These are phyloP conservation scores for Sclerotinia glacialis DNA, from an alignment of 2,329 filamentous ascomycete genomes.

Conservation along the genomic window DNA sequence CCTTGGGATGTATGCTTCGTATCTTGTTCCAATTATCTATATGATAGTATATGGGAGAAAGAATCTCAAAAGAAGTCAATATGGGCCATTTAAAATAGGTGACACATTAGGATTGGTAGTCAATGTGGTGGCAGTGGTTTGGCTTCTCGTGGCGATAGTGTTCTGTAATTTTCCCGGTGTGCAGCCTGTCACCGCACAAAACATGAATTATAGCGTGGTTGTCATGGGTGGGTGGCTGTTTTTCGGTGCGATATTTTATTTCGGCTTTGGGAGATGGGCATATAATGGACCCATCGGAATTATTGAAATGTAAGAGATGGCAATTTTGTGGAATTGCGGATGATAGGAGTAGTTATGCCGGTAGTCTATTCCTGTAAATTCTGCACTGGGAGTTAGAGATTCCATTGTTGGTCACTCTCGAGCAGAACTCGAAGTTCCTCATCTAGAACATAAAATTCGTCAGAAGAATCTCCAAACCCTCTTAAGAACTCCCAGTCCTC, in stretches of 20 bases:
- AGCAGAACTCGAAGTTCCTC: slow-evolving; percentile 35
- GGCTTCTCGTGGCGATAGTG: slow-evolving; percentile 46
- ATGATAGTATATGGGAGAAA: slow-evolving; percentile 43
- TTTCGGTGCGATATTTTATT: slow-evolving; percentile 42
- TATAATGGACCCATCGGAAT: slow-evolving; percentile 33
- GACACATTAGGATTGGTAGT: slow-evolving; percentile 38
- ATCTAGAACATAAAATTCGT: slow-evolving; percentile 38
- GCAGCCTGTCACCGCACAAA: slow-evolving; percentile 44
- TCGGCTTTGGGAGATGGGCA: slow-evolving; percentile 31
- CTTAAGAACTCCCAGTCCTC: slow-evolving; percentile 37
- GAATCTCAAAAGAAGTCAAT: slow-evolving; percentile 30
- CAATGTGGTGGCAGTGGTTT: slow-evolving; percentile 46
- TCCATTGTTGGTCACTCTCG: slow-evolving; percentile 24
- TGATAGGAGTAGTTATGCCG: neutral
- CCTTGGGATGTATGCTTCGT: slow-evolving; percentile 46
- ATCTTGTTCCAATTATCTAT: slow-evolving; percentile 42
- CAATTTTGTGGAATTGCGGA: neutral
- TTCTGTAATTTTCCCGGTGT: slow-evolving; percentile 47
- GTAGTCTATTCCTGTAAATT: neutral
- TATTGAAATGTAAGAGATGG: neutral
- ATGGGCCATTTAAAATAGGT: slow-evolving; percentile 39
- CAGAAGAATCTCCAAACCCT: slow-evolving; percentile 36
- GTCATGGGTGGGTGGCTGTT: slow-evolving; percentile 44
- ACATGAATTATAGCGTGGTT: slow-evolving; percentile 49
- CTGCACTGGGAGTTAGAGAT: slow-evolving; percentile 15